Conservation (phyloP, 2,329 filamentous ascomycete genomes). For the Penicillium expansum region DNA sequence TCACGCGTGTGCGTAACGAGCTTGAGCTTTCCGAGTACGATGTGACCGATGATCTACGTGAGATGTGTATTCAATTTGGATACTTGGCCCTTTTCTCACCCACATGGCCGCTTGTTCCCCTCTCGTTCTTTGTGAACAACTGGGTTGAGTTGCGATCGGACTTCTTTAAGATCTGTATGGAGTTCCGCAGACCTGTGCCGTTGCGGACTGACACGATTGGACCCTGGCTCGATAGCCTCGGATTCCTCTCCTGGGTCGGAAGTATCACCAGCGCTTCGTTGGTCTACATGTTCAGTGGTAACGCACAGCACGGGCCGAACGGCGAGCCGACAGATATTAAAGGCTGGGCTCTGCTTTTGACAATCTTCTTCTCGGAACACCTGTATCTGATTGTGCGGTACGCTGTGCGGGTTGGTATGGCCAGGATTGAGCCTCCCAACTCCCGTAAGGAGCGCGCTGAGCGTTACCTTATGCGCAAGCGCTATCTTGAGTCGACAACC, state of each 20-base stretch:
- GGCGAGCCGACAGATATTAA: conserved; percentile 60
- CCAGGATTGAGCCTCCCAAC: conserved; percentile 80
- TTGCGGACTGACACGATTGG: conserved; percentile 92
- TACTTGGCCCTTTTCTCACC: conserved; percentile 92
- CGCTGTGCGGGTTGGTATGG: conserved; percentile 68
- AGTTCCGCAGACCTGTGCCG: conserved; percentile 84
- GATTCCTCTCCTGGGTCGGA: conserved; percentile 90
- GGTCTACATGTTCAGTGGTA: conserved; percentile 77
- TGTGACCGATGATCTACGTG: conserved; percentile 83
- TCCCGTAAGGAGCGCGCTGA: conserved; percentile 81
- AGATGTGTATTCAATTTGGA: conserved; percentile 89
- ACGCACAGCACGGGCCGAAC: conserved; percentile 52
- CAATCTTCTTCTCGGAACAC: conserved; percentile 84
- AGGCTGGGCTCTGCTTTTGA: conserved; percentile 75
- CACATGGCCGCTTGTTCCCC: conserved; percentile 85
- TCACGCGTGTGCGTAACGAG: conserved; percentile 79
- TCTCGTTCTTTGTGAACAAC: conserved; percentile 91
- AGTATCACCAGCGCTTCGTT: conserved; percentile 84
- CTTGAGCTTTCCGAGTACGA: conserved; percentile 84
- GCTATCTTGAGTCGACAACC: conserved; percentile 59
- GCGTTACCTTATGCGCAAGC: conserved; percentile 75
- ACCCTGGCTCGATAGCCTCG: conserved; percentile 84
- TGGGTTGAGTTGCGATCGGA: conserved; percentile 94
- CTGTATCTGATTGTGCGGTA: conserved; percentile 77
- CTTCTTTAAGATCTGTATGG: conserved; percentile 89